phyloP scores from a whole-genome alignment of 2,329 filamentous ascomycete genomes.

The Colletotrichum salicis region DNA sequence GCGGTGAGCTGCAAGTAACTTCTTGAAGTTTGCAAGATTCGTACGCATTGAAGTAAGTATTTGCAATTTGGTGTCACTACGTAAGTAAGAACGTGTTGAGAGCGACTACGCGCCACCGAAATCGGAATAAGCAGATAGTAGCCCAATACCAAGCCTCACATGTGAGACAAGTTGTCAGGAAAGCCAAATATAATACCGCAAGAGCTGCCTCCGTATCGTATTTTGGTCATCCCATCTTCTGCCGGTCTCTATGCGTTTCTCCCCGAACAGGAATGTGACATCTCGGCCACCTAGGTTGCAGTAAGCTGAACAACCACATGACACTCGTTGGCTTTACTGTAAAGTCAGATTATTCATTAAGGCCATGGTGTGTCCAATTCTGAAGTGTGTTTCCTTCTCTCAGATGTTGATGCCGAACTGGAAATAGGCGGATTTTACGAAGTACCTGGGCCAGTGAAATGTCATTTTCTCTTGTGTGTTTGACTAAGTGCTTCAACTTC shows the following conservation, averaged over 20 bases:
- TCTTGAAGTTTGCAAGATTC: neutral
- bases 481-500: neutral
- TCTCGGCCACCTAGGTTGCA: neutral
- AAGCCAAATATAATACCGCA: neutral
- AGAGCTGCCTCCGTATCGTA: neutral
- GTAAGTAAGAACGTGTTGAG: neutral
- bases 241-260: neutral
- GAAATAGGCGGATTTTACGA: neutral
- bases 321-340: neutral
- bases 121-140: neutral
- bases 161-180: neutral
- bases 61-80: too few species aligned
- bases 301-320: neutral
- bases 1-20: fast-evolving
- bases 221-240: neutral
- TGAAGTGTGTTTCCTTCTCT: neutral
- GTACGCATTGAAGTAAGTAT: too few species aligned
- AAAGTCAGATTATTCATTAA: neutral
- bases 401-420: too few species aligned
- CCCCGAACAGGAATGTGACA: neutral
- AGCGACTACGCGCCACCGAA: neutral
- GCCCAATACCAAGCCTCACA: neutral
- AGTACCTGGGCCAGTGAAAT: neutral
- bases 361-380: neutral
- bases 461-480: neutral